phyloP scores from a whole-genome alignment of 371 early-diverging fungal species.

The Mortierella sp. region DNA sequence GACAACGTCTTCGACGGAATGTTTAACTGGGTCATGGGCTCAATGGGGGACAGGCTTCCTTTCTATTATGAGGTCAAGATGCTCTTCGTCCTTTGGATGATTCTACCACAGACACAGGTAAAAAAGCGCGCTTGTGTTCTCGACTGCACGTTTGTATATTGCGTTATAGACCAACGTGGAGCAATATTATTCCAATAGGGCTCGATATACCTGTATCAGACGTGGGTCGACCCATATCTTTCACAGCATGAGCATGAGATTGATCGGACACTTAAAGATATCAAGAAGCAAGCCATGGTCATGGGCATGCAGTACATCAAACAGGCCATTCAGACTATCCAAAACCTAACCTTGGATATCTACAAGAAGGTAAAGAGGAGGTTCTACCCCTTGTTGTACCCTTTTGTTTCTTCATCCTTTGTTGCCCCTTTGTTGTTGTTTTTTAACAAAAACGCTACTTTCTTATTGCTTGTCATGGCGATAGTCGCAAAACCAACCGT shows the following conservation, averaged over 20 bases:
- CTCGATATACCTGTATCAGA: conserved; percentile 47
- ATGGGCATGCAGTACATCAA: conserved; percentile 50
- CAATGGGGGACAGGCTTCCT: conserved; percentile 22
- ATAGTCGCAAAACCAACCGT: conserved; percentile 26
- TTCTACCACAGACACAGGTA: conserved; percentile 52
- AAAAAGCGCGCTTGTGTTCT: background rate
- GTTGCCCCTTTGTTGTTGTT: too few species aligned
- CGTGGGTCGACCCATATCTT: conserved; percentile 42
- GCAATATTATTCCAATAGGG: conserved; percentile 31
- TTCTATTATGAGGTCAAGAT: conserved; percentile 53
- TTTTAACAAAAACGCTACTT: too few species aligned
- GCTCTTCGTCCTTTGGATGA: conserved; percentile 51
- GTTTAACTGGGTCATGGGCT: too few species aligned
- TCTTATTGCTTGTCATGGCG: too few species aligned
- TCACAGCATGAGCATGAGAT: conserved; percentile 41
- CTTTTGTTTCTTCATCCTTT: too few species aligned
- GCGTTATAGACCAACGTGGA: too few species aligned
- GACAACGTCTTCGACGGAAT: background rate
- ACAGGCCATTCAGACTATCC: conserved; percentile 30
- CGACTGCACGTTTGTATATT: background rate
- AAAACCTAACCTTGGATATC: conserved; percentile 31
- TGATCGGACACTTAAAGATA: conserved; percentile 38
- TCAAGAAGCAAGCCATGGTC: conserved; percentile 38
- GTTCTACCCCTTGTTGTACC: too few species aligned
- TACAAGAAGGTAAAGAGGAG: conserved; percentile 38